Base-by-base conservation (phyloP, 805 yeast species). In the Danielozyma ontarioensis region DNA sequence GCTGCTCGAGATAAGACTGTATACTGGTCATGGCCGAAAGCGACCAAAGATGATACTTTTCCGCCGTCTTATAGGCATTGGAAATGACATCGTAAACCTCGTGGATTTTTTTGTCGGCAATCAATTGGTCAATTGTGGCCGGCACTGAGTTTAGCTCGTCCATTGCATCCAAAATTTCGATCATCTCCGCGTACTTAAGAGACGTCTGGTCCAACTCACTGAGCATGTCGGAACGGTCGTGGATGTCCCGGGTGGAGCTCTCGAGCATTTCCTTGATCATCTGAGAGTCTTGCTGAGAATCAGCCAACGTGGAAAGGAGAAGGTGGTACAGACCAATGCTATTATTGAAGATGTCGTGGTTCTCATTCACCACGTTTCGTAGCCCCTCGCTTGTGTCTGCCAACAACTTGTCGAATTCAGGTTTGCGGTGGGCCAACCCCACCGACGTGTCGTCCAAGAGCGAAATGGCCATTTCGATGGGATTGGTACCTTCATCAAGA, bases 401-500 rank as follows among this genome's bases (percentile, higher is more conserved):
- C 40, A 80, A 76, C 28, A 87, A 57, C 30, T 72, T 70, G 27
- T 70, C 64, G 45, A 90, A 90, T 40, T 85, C 88, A 2, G 69
- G 69, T 37, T 70, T 68, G 39, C 80, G 75, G 47, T 80, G 81
- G 1, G 95, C 95, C 47, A 85, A 61, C 0, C 97, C 97, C n/a
- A 88, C 93, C 1, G 95, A 83, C 2, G 95, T 78, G 46, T 80
- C 81, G 56, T 90, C 97, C 48, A 88, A 64, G 36, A 93, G 65
- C 1, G 89, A 78, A 25, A 90, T 65, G 0, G 96, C 96, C 33
- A 81, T 65, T 46, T 87, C 96, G 29, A 93, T 69, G 1, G 96
- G 95, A 51, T 87, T 88, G 34, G 86, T 45, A 15, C 49, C 76
- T 12, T 51, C 56, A 14, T 48, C 51, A 10, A 65, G 42, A n/a